Evolutionary conservation across 192 early-diverging fungal species (phyloP), one percentile per base, ranked within the genome.

Genomic region (Cetraspora pellucida): DNA sequence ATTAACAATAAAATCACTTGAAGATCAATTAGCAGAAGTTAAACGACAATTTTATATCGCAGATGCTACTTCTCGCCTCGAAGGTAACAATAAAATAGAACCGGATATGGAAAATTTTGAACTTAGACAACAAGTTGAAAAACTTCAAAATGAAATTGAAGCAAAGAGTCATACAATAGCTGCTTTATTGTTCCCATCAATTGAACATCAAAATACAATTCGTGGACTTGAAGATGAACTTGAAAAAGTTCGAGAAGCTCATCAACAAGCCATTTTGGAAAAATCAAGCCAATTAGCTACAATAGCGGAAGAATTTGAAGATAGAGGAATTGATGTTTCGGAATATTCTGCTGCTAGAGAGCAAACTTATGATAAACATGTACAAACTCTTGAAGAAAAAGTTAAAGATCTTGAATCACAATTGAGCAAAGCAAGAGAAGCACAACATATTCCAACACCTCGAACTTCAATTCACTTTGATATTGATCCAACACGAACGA

Each of bases 81-180:
- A 74, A 58, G 55, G 72, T 44, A 45, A 58, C 44, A 49, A 58
- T 65, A 17, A 44, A 43, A 30, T 8, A 65, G 19, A 2, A 1
- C 19, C 28, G 28, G 14, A 47, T 49, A 17, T 27, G 8, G 10
- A 16, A 37, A 46, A 63, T n/a, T 17, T 49, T 2, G 74, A 64
- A 64, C 74, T 75, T 64, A 58, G 17, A 23, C 3, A 25, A 28
- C 19, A 50, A 64, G 13, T 75, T 44, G 74, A 75, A 50, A 63
- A 64, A 3, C 61, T 75, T 14, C 58, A 61, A 31, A 46, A 16
- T 27, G 57, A 63, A 21, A 63, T 75, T 50, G 74, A 75, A 49
- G 74, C 74, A 21, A 75, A 75, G 30, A 75, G 74, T 63, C 59
- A 64, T 27, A 64, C 45, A 43, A 75, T 75, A n/a, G 60, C 60